phyloP scores from a whole-genome alignment of 176 grass and related monocot genomes.

The Carex parvula region DNA sequence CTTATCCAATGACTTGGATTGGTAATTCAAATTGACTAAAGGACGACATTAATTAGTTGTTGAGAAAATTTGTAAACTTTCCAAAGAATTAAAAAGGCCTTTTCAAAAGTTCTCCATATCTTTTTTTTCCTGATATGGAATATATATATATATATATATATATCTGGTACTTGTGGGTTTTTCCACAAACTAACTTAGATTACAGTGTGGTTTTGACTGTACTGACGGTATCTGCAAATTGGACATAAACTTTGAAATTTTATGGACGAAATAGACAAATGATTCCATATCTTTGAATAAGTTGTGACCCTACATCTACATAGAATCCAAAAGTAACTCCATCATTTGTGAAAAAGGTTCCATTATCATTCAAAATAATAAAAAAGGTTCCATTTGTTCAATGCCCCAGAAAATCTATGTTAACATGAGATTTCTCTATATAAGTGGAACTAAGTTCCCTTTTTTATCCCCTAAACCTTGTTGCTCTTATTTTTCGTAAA shows the following conservation, averaged over 20 bases:
- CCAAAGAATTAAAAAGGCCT: no score
- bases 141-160: no score
- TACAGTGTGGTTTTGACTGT: background rate
- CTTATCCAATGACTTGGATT: no score
- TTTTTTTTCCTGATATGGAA: no score
- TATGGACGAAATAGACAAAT: background rate
- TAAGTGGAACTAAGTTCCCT: constrained; percentile 9
- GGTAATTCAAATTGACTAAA: no score
- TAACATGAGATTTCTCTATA: constrained; percentile 5
- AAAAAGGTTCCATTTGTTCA: no score
- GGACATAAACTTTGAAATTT: background rate
- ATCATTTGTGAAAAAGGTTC: background rate
- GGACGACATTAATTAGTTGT: no score
- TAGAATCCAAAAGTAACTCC: background rate
- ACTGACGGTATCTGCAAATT: background rate
- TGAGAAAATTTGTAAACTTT: no score
- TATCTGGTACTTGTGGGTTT: background rate
- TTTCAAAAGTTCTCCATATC: no score
- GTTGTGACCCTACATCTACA: background rate
- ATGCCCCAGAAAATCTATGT: no score
- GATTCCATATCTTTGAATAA: background rate
- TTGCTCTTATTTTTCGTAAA: background rate
- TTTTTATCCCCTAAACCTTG: background rate
- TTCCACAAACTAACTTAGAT: background rate
- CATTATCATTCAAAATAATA: no score